Evolutionary conservation across 371 early-diverging fungal genomes (phyloP).

Genomic region (Mucor racemosus): DNA sequence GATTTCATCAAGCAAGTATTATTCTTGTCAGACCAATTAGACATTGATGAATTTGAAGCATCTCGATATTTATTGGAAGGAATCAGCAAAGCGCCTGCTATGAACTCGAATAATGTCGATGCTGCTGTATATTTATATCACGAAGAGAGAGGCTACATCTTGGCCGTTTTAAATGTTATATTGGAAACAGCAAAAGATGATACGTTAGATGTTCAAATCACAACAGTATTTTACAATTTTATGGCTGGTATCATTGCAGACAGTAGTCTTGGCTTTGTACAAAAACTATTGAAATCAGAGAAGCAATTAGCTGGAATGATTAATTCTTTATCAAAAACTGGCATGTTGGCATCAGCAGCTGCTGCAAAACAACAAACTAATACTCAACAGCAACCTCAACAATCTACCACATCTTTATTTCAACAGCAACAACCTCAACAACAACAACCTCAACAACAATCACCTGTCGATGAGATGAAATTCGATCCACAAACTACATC

Average conservation of each 20-base stretch:
- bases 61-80: conserved; percentile 65
- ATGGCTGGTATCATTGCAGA: conserved; percentile 29
- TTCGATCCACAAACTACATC: conserved; percentile 2
- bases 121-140: conserved; percentile 74
- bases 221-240: conserved; percentile 41
- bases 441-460: conserved; percentile 7
- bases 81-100: conserved; percentile 40
- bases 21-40: conserved; percentile 75
- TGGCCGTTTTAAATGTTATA: conserved; percentile 66
- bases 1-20: conserved; percentile 67
- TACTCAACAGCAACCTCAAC: neutral
- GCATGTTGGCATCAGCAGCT: conserved; percentile 6
- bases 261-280: neutral
- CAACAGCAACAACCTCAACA: conserved; percentile 21
- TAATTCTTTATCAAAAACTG: conserved; percentile 22
- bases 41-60: conserved; percentile 76
- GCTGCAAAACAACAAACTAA: neutral
- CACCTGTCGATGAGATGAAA: neutral
- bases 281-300: neutral
- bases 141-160: conserved; percentile 68
- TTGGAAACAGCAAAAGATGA: conserved; percentile 59
- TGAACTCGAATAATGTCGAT: conserved; percentile 64
- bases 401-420: conserved; percentile 2
- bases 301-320: conserved; percentile 10
- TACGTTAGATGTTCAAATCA: conserved; percentile 50